Evolutionary conservation across 1,284 basidiomycete genomes (phyloP).

Genomic region (Tetrapyrgos nigripes): DNA sequence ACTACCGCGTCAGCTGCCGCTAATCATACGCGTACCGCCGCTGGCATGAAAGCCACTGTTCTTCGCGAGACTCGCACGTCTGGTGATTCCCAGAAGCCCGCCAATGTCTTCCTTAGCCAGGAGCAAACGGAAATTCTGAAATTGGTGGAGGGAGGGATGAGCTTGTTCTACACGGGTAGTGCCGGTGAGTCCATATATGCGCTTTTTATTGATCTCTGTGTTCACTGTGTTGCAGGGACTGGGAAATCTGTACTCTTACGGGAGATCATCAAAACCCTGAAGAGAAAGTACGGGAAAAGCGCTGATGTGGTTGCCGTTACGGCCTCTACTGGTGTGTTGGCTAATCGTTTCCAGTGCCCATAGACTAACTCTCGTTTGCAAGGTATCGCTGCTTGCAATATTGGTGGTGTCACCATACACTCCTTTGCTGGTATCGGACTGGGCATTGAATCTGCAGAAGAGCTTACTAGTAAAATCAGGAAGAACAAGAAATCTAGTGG

Average conservation of each 20-base stretch:
- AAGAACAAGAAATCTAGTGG: slow-evolving; percentile 73
- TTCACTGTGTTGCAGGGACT: slow-evolving; percentile 64
- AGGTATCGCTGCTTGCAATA: slow-evolving; percentile 96
- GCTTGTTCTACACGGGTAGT: slow-evolving; percentile 97
- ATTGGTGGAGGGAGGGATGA: slow-evolving; percentile 75
- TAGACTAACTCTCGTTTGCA: slow-evolving; percentile 37
- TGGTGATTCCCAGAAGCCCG: slow-evolving; percentile 40
- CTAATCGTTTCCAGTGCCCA: neutral
- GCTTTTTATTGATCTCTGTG: slow-evolving; percentile 2
- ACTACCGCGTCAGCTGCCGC: slow-evolving; percentile 30
- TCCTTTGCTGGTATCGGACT: slow-evolving; percentile 93
- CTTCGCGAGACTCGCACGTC: too few species aligned
- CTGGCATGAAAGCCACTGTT: too few species aligned
- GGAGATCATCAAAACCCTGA: slow-evolving; percentile 78
- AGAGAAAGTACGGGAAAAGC: slow-evolving; percentile 58
- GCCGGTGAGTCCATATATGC: slow-evolving; percentile 68
- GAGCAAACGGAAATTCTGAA: slow-evolving; percentile 87
- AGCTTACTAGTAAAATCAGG: slow-evolving; percentile 71
- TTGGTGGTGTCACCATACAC: slow-evolving; percentile 93
- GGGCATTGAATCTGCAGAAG: slow-evolving; percentile 71
- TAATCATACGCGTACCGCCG: slow-evolving; percentile 15
- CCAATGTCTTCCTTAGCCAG: slow-evolving; percentile 68
- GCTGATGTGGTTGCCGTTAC: slow-evolving; percentile 88
- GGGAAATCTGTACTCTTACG: slow-evolving; percentile 95
- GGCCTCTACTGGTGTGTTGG: slow-evolving; percentile 79